Evolutionary conservation across 2,329 filamentous ascomycete species (phyloP), one percentile per base, ranked within the genome.

Genomic region (Metarhizium sp.): DNA sequence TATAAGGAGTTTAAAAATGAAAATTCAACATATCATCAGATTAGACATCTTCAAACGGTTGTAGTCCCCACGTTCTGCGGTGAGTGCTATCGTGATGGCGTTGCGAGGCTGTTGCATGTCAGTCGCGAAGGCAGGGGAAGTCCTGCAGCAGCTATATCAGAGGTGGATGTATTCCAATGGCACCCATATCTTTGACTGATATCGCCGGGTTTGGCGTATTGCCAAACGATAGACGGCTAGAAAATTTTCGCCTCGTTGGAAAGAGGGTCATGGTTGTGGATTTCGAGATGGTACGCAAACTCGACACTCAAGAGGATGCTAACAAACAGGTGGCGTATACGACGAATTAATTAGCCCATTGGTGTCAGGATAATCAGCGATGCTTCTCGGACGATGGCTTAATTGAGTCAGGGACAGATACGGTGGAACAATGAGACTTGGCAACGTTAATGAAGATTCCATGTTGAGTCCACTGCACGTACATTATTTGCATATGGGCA

Each of bases 1-100:
- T 61, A 66, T 18, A 57, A 61, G 18, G 64, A 66, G 42, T 66
- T 64, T 46, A 58, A 62, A 29, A 57, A 55, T 16, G 61, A 66
- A 54, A 50, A 57, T 29, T 56, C 59, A 16, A 55, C 58, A 7
- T 64, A 66, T 50, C 43, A 59, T 4, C 58, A 54, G 34, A 54
- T 64, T 6, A 49, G 57, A 16, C 53, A 52, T 13, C 36, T 66
- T 6, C 64, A 65, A 43, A 61, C 63, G 42, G 47, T 55, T 48
- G 49, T 61, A 5, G 60, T 66, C 5, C 64, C 63, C 13, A 57
- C 29, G 29, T 58, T 54, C 13, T 64, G 60, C 18, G 64, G 63
- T n/a, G 53, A 58, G 32, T 52, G 57, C n/a, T 47, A 61, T 5
- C 61, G 60, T 47, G 53, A 56, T n/a, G 60, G 58, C 16, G 57